Percentiles rank a stretch among this genome's conserved stretches.
phyloP scores from a whole-genome alignment of 2,329 filamentous ascomycete species.

The Sphaceloma murrayae region DNA sequence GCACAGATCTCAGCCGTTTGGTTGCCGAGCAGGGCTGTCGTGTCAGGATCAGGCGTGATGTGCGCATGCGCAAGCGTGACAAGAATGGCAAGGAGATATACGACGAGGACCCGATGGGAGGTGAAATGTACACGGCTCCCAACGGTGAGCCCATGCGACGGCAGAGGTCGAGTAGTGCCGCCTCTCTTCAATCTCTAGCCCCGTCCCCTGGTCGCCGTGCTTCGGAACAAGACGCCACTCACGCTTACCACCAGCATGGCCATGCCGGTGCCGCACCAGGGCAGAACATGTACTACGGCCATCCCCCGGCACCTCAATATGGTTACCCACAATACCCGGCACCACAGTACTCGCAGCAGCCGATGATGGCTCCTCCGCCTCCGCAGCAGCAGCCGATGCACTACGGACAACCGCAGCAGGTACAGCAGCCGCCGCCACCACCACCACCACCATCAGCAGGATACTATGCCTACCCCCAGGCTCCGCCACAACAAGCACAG shows the following conservation, averaged over 20 bases:
- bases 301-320: slow-evolving; percentile 23
- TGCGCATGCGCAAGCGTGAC: slow-evolving; percentile 79
- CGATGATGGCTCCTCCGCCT: slow-evolving; percentile 12
- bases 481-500: background rate
- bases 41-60: slow-evolving; percentile 88
- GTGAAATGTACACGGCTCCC: slow-evolving; percentile 22
- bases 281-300: slow-evolving; percentile 22
- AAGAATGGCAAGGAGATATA: slow-evolving; percentile 60
- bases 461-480: slow-evolving; percentile 1
- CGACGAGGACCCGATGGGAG: slow-evolving; percentile 46
- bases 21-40: slow-evolving; percentile 96
- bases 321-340: slow-evolving; percentile 6
- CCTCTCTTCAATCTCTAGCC: slow-evolving; percentile 27
- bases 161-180: slow-evolving; percentile 33
- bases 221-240: slow-evolving; percentile 38
- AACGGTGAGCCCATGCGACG: slow-evolving; percentile 27
- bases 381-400: slow-evolving; percentile 11
- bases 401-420: slow-evolving; percentile 7
- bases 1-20: slow-evolving; percentile 76
- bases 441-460: too few species aligned
- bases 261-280: slow-evolving; percentile 21
- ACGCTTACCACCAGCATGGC: slow-evolving; percentile 28
- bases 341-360: background rate
- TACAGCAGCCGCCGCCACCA: background rate
- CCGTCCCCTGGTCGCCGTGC: slow-evolving; percentile 30